These are phyloP conservation scores for Aureobasidium pullulans DNA, from an alignment of 2,329 filamentous ascomycete species.

Conservation along the genomic window DNA sequence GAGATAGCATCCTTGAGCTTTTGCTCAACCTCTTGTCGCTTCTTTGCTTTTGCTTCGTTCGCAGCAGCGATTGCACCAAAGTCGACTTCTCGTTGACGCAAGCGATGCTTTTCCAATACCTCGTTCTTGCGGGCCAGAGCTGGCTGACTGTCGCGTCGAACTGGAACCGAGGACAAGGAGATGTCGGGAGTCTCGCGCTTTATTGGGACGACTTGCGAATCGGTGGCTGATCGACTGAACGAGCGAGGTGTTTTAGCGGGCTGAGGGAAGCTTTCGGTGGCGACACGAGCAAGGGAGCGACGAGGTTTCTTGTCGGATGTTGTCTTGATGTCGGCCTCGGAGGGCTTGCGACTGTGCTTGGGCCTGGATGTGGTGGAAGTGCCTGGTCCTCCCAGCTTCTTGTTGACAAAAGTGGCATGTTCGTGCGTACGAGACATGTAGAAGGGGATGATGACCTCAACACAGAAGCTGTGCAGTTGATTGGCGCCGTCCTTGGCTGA, in stretches of 20 bases:
- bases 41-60: constrained; percentile 53
- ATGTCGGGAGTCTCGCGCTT: constrained; percentile 50
- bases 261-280: constrained; percentile 47
- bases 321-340: constrained; percentile 30
- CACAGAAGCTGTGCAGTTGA: constrained; percentile 66
- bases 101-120: constrained; percentile 26
- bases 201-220: constrained; percentile 43
- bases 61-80: constrained; percentile 45
- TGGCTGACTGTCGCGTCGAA: constrained; percentile 17
- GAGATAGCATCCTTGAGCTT: constrained; percentile 69
- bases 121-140: constrained; percentile 1
- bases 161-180: constrained; percentile 40
- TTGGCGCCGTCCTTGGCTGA: constrained; percentile 39
- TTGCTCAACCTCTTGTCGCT: constrained; percentile 60
- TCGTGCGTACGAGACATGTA: constrained; percentile 71
- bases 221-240: constrained; percentile 61
- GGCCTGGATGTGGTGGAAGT: constrained; percentile 49
- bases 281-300: constrained; percentile 53
- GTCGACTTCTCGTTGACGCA: constrained; percentile 44
- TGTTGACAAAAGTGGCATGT: constrained; percentile 61
- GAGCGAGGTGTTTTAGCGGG: constrained; percentile 51
- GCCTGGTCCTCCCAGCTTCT: constrained; percentile 66
- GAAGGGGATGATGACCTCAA: constrained; percentile 74
- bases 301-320: constrained; percentile 27
- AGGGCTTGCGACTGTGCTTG: constrained; percentile 27